Evolutionary conservation across 2,329 filamentous ascomycete species (phyloP).

Genomic region (Sporothrix luriei): DNA sequence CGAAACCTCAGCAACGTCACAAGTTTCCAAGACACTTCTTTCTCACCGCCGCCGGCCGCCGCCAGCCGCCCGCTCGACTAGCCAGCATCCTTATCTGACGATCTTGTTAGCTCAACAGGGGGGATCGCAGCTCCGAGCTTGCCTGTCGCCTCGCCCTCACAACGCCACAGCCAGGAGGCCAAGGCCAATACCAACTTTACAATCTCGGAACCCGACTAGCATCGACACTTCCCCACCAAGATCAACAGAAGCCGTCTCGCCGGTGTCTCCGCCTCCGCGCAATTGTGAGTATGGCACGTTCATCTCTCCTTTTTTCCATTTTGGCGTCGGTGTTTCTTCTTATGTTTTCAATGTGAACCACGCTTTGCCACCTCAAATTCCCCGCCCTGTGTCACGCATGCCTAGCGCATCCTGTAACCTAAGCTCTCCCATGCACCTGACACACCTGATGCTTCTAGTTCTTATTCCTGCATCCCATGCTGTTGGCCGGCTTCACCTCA

Average conservation of each 20-base stretch:
- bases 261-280: conserved; percentile 13
- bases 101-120: background rate
- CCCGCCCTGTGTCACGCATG: conserved; percentile 19
- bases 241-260: background rate
- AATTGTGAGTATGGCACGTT: background rate
- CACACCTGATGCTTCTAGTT: conserved; percentile 16
- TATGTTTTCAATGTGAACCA: background rate
- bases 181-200: background rate
- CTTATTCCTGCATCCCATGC: background rate
- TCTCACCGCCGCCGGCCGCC: conserved; percentile 1
- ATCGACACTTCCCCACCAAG: background rate
- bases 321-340: background rate
- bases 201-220: background rate
- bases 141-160: background rate
- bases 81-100: conserved; percentile 3
- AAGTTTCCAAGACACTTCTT: background rate
- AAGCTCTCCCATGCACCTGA: conserved; percentile 16
- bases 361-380: background rate
- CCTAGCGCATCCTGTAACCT: conserved; percentile 19
- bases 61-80: background rate
- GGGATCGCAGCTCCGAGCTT: background rate
- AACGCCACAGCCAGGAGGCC: too few relatives aligned
- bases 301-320: background rate
- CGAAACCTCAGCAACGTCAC: background rate
- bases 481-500: conserved; percentile 10